Percentiles rank a stretch among this genome's conserved stretches.
Conservation (phyloP, 805 yeast genomes). For the Candida argentea region DNA sequence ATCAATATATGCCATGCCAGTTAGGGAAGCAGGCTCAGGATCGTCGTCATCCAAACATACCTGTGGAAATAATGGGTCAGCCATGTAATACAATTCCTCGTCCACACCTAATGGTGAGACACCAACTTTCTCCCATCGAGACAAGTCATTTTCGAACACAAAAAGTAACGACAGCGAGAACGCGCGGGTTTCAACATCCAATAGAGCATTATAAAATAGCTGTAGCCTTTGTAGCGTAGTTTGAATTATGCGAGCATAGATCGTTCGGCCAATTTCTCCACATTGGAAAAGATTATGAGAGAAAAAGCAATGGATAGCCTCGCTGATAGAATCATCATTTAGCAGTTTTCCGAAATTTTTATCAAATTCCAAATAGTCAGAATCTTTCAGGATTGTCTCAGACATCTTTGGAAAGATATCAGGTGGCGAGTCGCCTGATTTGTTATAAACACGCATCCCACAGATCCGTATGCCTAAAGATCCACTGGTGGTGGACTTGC, state of each 20-base stretch:
- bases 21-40: slow-evolving; percentile 31
- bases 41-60: slow-evolving; percentile 9
- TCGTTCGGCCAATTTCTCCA: slow-evolving; percentile 15
- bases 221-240: slow-evolving; percentile 52
- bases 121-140: slow-evolving; percentile 34
- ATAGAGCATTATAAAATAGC: slow-evolving; percentile 53
- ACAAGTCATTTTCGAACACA: slow-evolving; percentile 58
- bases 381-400: slow-evolving; percentile 3
- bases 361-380: slow-evolving; percentile 39
- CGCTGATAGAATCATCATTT: slow-evolving; percentile 28
- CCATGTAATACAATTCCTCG: slow-evolving; percentile 6
- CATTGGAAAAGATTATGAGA: slow-evolving; percentile 6
- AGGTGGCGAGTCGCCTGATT: slow-evolving; percentile 3
- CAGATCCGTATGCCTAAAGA: slow-evolving; percentile 68
- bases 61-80: slow-evolving; percentile 18
- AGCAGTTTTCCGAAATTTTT: slow-evolving; percentile 66
- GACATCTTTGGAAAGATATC: slow-evolving; percentile 4
- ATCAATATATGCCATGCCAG: slow-evolving; percentile 65
- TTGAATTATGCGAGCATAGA: slow-evolving; percentile 21
- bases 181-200: slow-evolving; percentile 53
- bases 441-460: slow-evolving; percentile 61
- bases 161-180: slow-evolving; percentile 66
- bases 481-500: slow-evolving; percentile 72
- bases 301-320: slow-evolving; percentile 41
- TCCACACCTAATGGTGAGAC: slow-evolving; percentile 1